Evolutionary conservation across 208 protist genomes (phyloP).

Genomic region (Wallacemonas sp.): DNA sequence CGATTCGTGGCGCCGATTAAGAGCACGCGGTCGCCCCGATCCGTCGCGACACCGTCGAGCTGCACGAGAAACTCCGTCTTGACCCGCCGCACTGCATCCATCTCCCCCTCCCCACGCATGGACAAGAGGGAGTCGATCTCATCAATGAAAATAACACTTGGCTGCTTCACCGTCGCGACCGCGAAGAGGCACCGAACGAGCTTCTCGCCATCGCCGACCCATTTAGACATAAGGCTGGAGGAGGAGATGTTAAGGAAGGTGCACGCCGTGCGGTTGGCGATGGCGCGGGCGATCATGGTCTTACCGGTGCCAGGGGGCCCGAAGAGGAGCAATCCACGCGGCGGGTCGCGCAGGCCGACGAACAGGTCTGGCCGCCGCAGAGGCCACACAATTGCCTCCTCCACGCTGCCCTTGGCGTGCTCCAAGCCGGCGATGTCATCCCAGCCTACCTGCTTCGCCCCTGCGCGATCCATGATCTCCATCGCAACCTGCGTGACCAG

Average conservation of each 20-base stretch:
- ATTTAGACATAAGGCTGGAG: slow-evolving; percentile 90
- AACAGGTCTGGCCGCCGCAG: slow-evolving; percentile 78
- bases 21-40: slow-evolving; percentile 76
- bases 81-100: slow-evolving; percentile 92
- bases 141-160: slow-evolving; percentile 93
- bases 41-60: slow-evolving; percentile 83
- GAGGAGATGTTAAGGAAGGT: slow-evolving; percentile 92
- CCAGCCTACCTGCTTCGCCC: slow-evolving; percentile 53
- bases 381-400: slow-evolving; percentile 82
- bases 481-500: slow-evolving; percentile 70
- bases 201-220: slow-evolving; percentile 91
- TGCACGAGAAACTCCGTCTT: slow-evolving; percentile 99
- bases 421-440: slow-evolving; percentile 80
- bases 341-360: slow-evolving; percentile 76
- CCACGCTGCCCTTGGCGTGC: slow-evolving; percentile 79
- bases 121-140: slow-evolving; percentile 94
- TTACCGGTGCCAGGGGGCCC: slow-evolving; percentile 92
- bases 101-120: slow-evolving; percentile 75
- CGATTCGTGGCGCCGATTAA: slow-evolving; percentile 92
- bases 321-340: slow-evolving; percentile 89
- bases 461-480: slow-evolving; percentile 69
- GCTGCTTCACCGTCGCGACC: slow-evolving; percentile 81
- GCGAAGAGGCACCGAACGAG: slow-evolving; percentile 90
- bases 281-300: slow-evolving; percentile 91
- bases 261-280: slow-evolving; percentile 72